Evolutionary conservation across 768 basidiomycete genomes (phyloP), one percentile per base, ranked within the genome.

Genomic region (Auricularia sp.): DNA sequence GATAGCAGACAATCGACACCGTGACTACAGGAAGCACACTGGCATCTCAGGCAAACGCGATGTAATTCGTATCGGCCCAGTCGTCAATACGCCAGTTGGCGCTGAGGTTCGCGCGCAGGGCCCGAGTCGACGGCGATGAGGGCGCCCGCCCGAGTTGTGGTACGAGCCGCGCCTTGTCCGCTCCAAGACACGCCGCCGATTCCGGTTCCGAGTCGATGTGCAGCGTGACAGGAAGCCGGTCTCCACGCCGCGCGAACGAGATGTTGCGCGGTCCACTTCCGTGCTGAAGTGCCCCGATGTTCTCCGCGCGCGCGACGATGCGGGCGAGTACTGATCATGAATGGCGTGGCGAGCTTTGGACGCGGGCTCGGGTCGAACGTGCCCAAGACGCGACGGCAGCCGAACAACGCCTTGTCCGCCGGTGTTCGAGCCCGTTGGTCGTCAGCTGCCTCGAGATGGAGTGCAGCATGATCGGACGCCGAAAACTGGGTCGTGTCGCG

Each of bases 401-500:
- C 24, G 24, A 24, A 24, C 24, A 24, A 24, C 24, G 24, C 24
- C 24, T 24, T 24, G 24, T 24, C 24, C 24, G 24, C 24, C 24
- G 24, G 24, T 24, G 24, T 24, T 24, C 24, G 24, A 24, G 24
- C 24, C 24, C 24, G 24, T 24, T 24, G 24, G 24, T 24, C 24
- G 24, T 24, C 24, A 24, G 24, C 24, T 24, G n/a, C n/a, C n/a
- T 14, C 39, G 59, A 1, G 37, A 61, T 39, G 59, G 59, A 16
- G 59, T 61, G 33, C 11, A 35, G 59, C 18, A 61, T 61, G 59
- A 61, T 61, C 59, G 3, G 14, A 59, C 21, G 21, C 21, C 2
- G 56, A 1, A 21, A 35, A 59, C 34, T 24, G 21, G 56, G 34
- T 59, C n/a, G n/a, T n/a, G n/a, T n/a, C n/a, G 51, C 73, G 71